A percentile compares a stretch with the other conserved stretches of the same genome.
These are phyloP conservation scores for Trichophyton simii DNA, from an alignment of 2,329 filamentous ascomycete genomes.

Conservation along the genomic window DNA sequence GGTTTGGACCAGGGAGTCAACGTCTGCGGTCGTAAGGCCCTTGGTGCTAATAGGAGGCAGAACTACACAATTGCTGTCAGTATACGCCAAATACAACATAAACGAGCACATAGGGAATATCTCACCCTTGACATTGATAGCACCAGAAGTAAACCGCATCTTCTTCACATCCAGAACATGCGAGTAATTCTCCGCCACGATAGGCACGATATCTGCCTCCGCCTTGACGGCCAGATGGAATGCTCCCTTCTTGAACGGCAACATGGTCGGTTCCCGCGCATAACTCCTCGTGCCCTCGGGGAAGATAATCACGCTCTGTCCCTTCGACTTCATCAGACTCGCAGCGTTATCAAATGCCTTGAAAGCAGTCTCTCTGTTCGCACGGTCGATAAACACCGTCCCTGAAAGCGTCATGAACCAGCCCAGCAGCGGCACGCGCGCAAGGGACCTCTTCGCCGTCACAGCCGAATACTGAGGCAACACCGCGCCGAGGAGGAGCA, in stretches of 20 bases:
- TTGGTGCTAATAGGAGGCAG: slow-evolving; percentile 68
- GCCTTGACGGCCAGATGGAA: slow-evolving; percentile 94
- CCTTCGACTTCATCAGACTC: slow-evolving; percentile 58
- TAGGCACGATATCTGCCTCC: slow-evolving; percentile 80
- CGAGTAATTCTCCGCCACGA: slow-evolving; percentile 69
- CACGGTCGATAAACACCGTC: slow-evolving; percentile 89
- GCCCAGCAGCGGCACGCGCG: slow-evolving; percentile 69
- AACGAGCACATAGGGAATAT: slow-evolving; percentile 6
- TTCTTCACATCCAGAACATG: slow-evolving; percentile 55
- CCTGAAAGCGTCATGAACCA: slow-evolving; percentile 89
- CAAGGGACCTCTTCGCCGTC: slow-evolving; percentile 78
- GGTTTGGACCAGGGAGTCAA: slow-evolving; percentile 56
- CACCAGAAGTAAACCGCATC: slow-evolving; percentile 53
- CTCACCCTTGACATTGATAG: slow-evolving; percentile 62
- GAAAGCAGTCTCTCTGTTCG: slow-evolving; percentile 68
- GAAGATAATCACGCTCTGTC: slow-evolving; percentile 48
- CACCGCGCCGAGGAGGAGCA: slow-evolving; percentile 75
- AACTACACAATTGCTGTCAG: slow-evolving; percentile 39
- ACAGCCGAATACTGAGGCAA: slow-evolving; percentile 89
- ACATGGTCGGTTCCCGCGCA: slow-evolving; percentile 61
- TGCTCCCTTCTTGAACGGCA: slow-evolving; percentile 98
- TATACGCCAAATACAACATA: not conserved
- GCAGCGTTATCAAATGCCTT: slow-evolving; percentile 77
- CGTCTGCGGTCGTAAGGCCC: slow-evolving; percentile 60
- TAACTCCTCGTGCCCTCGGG: slow-evolving; percentile 86